Evolutionary conservation across 1,139 yeast genomes (phyloP).

Genomic region (Magnusiomyces magnusii): DNA sequence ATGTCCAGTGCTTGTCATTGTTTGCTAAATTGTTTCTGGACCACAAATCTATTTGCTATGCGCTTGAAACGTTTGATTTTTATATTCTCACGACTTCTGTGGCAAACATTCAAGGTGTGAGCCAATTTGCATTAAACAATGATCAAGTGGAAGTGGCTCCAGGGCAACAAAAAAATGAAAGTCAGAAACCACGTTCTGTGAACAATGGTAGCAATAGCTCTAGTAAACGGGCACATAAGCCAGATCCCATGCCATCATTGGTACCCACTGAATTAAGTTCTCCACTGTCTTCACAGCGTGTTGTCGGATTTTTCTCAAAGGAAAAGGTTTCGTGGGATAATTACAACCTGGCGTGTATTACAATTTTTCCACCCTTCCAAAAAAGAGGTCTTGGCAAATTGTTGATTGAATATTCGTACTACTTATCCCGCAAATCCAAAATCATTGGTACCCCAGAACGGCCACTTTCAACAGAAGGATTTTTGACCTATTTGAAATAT

Average conservation of each 20-base stretch:
- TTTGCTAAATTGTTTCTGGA: conserved; percentile 88
- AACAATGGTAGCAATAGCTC: no score
- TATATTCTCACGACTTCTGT: conserved; percentile 42
- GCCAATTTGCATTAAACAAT: conserved; percentile 10
- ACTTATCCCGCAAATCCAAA: conserved; percentile 50
- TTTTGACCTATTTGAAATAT: conserved; percentile 59
- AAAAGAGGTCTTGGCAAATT: conserved; percentile 68
- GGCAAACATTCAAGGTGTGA: conserved; percentile 15
- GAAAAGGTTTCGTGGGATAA: conserved; percentile 78
- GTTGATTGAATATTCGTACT: conserved; percentile 76
- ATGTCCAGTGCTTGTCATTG: conserved; percentile 73
- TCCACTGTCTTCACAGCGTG: conserved; percentile 36
- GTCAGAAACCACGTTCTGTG: neutral
- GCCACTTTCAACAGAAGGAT: conserved; percentile 81
- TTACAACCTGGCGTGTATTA: conserved; percentile 83
- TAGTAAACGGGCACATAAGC: neutral
- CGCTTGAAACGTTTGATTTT: conserved; percentile 71
- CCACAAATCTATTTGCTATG: conserved; percentile 79
- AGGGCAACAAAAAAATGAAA: conserved; percentile 19
- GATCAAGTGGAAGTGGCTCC: conserved; percentile 10
- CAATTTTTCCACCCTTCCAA: conserved; percentile 90
- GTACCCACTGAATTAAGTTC: neutral
- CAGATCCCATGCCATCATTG: neutral
- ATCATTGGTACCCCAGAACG: conserved; percentile 80
- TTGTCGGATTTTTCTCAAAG: conserved; percentile 86